Evolutionary conservation across 176 grass and related monocot species (phyloP).

Genomic region (Oryza meridionalis): DNA sequence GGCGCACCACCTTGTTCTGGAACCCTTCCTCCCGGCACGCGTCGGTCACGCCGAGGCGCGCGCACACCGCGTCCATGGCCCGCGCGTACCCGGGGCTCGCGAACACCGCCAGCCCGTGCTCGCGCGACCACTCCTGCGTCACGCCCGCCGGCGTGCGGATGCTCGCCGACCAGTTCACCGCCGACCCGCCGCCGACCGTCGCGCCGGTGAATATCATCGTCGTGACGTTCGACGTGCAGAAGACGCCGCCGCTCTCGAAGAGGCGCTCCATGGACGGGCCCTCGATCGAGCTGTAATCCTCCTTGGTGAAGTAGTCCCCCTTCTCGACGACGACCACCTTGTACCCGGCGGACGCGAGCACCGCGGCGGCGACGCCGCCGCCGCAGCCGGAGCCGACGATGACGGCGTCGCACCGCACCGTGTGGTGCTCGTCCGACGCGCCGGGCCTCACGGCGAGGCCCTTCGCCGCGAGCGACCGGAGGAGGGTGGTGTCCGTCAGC

Average conservation of each 20-base stretch:
- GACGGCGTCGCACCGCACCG: slow-evolving; percentile 71
- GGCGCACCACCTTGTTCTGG: slow-evolving; percentile 77
- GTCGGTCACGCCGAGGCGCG: slow-evolving; percentile 61
- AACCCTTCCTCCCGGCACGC: slow-evolving; percentile 69
- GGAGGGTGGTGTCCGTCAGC: slow-evolving; percentile 55
- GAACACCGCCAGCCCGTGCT: slow-evolving; percentile 63
- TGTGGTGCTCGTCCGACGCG: slow-evolving; percentile 26
- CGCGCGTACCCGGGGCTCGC: slow-evolving; percentile 38
- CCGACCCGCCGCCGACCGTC: slow-evolving; percentile 88
- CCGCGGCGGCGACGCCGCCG: slow-evolving; percentile 74
- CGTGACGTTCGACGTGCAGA: slow-evolving; percentile 58
- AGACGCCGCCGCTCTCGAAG: slow-evolving; percentile 65
- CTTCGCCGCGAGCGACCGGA: slow-evolving; percentile 53
- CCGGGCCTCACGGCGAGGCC: slow-evolving; percentile 52
- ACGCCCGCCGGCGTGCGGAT: slow-evolving; percentile 72
- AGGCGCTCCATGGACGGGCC: slow-evolving; percentile 68
- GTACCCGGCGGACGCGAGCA: slow-evolving; percentile 71
- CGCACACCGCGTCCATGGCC: slow-evolving; percentile 78
- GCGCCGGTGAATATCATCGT: slow-evolving; percentile 65
- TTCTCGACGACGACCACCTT: slow-evolving; percentile 94
- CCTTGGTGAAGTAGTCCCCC: slow-evolving; percentile 69
- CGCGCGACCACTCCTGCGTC: slow-evolving; percentile 64
- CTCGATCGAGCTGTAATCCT: slow-evolving; percentile 81
- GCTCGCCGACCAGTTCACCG: slow-evolving; percentile 95
- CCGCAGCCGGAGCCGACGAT: slow-evolving; percentile 91